These are phyloP conservation scores for Pelagophyceae sp. DNA, from an alignment of 352 stramenopile genomes.

Conservation along the genomic window DNA sequence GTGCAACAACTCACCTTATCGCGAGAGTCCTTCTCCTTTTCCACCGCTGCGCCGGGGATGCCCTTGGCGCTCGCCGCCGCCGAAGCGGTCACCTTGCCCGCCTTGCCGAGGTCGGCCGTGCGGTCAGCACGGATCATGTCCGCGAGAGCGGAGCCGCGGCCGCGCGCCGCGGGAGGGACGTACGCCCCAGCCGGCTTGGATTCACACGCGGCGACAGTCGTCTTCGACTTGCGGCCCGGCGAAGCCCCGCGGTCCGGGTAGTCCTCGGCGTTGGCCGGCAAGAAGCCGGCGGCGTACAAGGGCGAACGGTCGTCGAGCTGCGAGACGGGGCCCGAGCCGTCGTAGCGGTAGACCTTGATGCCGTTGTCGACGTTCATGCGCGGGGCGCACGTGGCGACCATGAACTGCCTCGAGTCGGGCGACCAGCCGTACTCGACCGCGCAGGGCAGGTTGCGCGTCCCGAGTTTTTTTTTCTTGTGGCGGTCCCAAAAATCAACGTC, in stretches of 20 bases:
- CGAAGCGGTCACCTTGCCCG: conserved; percentile 33
- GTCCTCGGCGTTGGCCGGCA: conserved; percentile 54
- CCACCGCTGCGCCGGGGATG: no score
- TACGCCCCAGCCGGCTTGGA: conserved; percentile 34
- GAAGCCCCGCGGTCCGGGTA: conserved; percentile 76
- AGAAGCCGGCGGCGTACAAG: conserved; percentile 72
- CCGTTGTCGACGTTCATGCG: conserved; percentile 97
- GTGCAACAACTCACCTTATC: no score
- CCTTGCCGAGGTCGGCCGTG: conserved; percentile 28
- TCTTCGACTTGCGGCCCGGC: conserved; percentile 56
- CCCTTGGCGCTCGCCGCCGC: no score
- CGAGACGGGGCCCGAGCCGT: conserved; percentile 75
- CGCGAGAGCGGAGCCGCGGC: conserved; percentile 74
- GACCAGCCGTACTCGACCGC: conserved; percentile 75
- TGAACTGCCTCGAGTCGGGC: conserved; percentile 84
- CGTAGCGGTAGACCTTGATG: conserved; percentile 90
- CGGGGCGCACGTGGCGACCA: conserved; percentile 89
- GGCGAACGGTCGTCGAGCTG: conserved; percentile 61
- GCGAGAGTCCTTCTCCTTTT: no score
- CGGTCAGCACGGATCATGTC: conserved; percentile 77
- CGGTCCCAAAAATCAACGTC: conserved; percentile 87
- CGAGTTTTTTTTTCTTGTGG: conserved; percentile 36
- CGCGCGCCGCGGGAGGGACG: conserved; percentile 43
- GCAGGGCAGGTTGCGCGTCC: conserved; percentile 34
- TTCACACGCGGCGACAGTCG: conserved; percentile 16